phyloP scores from a whole-genome alignment of 257 asterid species.

The Verbascum thapsus region DNA sequence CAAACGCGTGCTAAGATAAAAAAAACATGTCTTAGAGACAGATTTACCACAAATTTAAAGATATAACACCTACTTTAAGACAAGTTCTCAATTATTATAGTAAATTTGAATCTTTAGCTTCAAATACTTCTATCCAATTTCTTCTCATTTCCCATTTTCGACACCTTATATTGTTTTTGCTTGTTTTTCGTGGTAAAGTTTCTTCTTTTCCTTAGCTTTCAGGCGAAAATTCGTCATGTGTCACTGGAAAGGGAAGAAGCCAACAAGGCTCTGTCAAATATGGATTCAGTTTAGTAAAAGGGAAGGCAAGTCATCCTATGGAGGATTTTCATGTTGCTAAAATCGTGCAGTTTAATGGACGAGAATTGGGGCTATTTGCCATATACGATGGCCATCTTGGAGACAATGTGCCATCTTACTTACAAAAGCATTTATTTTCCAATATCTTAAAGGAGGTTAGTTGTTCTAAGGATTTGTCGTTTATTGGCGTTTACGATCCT shows the following conservation, averaged over 20 bases:
- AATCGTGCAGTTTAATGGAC: conserved; percentile 54
- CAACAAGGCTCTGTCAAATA: conserved; percentile 39
- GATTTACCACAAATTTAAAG: too few relatives aligned
- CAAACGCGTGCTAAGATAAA: too few relatives aligned
- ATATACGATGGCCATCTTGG: conserved; percentile 93
- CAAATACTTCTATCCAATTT: not conserved
- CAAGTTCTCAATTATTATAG: too few relatives aligned
- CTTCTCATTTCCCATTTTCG: too few relatives aligned
- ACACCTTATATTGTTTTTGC: not conserved
- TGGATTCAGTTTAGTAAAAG: conserved; percentile 59
- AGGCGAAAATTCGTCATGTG: conserved; percentile 41
- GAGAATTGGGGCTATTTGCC: conserved; percentile 84
- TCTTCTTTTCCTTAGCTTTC: conserved; percentile 40
- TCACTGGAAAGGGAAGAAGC: conserved; percentile 69
- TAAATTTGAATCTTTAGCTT: not conserved
- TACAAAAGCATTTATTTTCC: conserved; percentile 62
- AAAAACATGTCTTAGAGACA: too few relatives aligned
- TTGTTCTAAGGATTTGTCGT: too few relatives aligned
- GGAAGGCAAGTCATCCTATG: conserved; percentile 79
- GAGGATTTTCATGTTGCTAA: conserved; percentile 88
- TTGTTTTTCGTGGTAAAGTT: too few relatives aligned
- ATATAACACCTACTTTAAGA: too few relatives aligned
- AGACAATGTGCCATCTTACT: conserved; percentile 65
- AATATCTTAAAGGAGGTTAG: conserved; percentile 71
- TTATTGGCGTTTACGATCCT: not conserved